These are phyloP conservation scores for Eucalyptus tenuipes DNA, from an alignment of 345 rosid species.

Conservation along the genomic window DNA sequence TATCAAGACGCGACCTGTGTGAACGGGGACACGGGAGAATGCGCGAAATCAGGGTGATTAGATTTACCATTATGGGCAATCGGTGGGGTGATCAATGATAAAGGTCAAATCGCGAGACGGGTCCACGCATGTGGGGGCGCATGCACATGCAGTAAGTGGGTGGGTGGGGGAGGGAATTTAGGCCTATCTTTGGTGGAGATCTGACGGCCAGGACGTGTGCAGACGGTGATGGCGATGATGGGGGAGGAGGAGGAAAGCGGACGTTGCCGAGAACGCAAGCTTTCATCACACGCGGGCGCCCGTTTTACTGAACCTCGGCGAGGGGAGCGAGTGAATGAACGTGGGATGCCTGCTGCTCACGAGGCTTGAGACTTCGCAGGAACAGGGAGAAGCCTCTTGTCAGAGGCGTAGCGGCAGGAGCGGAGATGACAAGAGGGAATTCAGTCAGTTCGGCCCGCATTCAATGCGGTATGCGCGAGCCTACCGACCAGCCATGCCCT, in stretches of 20 bases:
- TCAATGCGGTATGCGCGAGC: not conserved
- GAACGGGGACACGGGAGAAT: not conserved
- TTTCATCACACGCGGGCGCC: not conserved
- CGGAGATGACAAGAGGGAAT: not conserved
- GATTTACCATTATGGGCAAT: not conserved
- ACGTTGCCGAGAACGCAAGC: not conserved
- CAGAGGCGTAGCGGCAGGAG: not conserved
- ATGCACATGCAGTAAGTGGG: not conserved
- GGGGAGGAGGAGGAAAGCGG: not conserved
- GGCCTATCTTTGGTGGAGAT: not conserved
- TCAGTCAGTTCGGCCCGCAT: not conserved
- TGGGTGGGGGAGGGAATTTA: not conserved
- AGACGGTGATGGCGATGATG: not conserved
- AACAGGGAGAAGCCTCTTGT: not conserved
- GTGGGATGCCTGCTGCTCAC: not conserved
- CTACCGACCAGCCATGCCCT: not conserved
- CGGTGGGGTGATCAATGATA: not conserved
- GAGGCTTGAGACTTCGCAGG: not conserved
- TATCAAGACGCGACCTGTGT: not conserved
- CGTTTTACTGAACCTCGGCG: not conserved
- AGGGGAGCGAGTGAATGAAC: not conserved
- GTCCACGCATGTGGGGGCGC: not conserved
- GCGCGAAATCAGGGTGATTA: not conserved
- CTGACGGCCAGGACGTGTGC: not conserved
- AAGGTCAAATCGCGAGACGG: not conserved